phyloP scores from a whole-genome alignment of 139 green algal genomes.

The Zygnema circumcarinatum region DNA sequence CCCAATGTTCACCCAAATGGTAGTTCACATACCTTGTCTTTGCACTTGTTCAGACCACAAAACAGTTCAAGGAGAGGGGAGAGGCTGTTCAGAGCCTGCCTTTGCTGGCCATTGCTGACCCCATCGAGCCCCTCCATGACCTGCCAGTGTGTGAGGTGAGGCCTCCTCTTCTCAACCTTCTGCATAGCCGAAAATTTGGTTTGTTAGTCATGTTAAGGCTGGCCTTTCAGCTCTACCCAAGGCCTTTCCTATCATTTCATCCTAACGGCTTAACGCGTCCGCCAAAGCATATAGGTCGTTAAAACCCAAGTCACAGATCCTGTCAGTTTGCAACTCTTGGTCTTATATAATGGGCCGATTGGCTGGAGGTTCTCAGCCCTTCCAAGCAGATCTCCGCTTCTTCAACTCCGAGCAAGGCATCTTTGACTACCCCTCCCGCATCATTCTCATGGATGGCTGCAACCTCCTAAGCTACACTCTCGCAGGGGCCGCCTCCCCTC shows the following conservation, averaged over 20 bases:
- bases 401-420: constrained; percentile 52
- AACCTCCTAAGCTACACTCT: constrained; percentile 43
- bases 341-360: too few relatives aligned
- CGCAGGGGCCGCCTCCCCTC: neutral
- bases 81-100: constrained; percentile 8
- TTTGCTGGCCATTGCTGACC: constrained; percentile 28
- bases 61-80: neutral
- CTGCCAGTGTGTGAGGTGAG: constrained; percentile 19
- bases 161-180: neutral
- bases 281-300: too few relatives aligned
- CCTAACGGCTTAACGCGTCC: too few relatives aligned
- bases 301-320: too few relatives aligned
- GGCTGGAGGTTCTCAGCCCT: constrained; percentile 41
- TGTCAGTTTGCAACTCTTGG: too few relatives aligned
- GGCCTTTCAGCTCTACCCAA: too few relatives aligned
- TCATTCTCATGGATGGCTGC: constrained; percentile 55
- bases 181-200: neutral
- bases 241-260: too few relatives aligned
- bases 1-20: too few relatives aligned
- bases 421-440: constrained; percentile 44
- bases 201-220: too few relatives aligned
- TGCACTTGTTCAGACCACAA: neutral
- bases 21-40: too few relatives aligned
- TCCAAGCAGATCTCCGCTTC: constrained; percentile 40
- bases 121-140: constrained; percentile 14